Conservation (phyloP, 768 basidiomycete species). For the Lactarius pseudohatsudake region DNA sequence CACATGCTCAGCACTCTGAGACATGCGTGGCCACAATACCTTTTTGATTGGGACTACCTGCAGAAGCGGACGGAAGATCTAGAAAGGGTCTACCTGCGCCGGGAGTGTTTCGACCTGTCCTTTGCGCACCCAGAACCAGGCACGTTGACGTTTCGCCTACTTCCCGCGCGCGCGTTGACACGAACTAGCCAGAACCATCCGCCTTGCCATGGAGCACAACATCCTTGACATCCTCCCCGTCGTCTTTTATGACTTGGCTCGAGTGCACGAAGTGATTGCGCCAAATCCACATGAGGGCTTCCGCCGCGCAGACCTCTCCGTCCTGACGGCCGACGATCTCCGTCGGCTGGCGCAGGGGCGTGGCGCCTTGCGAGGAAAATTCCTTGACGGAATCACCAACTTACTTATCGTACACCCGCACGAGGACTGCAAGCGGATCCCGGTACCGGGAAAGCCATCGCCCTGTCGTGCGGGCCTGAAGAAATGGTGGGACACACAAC, state of each 20-base stretch:
- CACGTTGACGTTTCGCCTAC: constrained; percentile 5
- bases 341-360: constrained; percentile 26
- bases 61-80: constrained; percentile 26
- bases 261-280: constrained; percentile 22
- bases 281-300: constrained; percentile 20
- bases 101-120: constrained; percentile 23
- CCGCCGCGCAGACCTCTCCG: constrained; percentile 23
- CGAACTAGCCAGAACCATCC: constrained; percentile 21
- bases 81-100: constrained; percentile 20
- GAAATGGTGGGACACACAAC: constrained; percentile 24
- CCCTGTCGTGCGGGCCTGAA: constrained; percentile 18
- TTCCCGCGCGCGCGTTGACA: neutral
- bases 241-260: constrained; percentile 24
- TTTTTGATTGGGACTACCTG: constrained; percentile 24
- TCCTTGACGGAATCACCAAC: constrained; percentile 46
- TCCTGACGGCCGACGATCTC: constrained; percentile 23
- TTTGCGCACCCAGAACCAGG: constrained; percentile 26
- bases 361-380: constrained; percentile 21
- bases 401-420: constrained; percentile 80
- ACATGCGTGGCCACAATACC: constrained; percentile 26
- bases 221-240: constrained; percentile 27
- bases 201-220: constrained; percentile 26
- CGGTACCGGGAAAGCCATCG: constrained; percentile 45
- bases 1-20: constrained; percentile 18
- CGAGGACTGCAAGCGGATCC: constrained; percentile 86